Evolutionary conservation across 495 filamentous ascomycete genomes (phyloP).

Genomic region (Aspergillus saccharolyticus): DNA sequence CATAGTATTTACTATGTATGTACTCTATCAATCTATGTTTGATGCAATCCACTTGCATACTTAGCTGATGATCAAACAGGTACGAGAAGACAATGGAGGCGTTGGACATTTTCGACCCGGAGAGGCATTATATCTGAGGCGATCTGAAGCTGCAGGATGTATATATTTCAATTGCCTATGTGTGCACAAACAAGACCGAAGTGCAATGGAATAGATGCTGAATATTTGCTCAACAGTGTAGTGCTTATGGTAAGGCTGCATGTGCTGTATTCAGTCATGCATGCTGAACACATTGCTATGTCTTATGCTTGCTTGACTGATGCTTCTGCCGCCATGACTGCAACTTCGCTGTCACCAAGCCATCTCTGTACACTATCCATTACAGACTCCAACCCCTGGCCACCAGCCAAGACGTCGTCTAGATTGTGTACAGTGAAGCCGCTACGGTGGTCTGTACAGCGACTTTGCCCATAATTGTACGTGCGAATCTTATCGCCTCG

Average conservation of each 20-base stretch:
- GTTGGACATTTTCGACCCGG: slow-evolving; percentile 75
- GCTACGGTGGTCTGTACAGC: slow-evolving; percentile 90
- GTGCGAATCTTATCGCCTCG: slow-evolving; percentile 91
- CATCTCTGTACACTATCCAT: slow-evolving; percentile 79
- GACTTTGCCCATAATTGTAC: slow-evolving; percentile 90
- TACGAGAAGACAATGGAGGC: slow-evolving; percentile 97
- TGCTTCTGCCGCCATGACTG: slow-evolving; percentile 54
- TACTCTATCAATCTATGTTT: slow-evolving; percentile 4
- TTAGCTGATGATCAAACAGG: slow-evolving; percentile 34
- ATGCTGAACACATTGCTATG: background rate
- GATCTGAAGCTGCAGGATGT: background rate
- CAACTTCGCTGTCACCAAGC: slow-evolving; percentile 72
- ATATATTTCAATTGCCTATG: slow-evolving; percentile 15
- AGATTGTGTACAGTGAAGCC: slow-evolving; percentile 79
- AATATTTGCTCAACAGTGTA: background rate
- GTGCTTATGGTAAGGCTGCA: background rate
- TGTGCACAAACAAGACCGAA: background rate
- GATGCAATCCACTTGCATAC: slow-evolving; percentile 3
- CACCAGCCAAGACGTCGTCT: slow-evolving; percentile 71
- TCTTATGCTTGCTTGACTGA: slow-evolving; percentile 26
- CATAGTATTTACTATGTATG: slow-evolving; percentile 93
- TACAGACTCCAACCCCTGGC: slow-evolving; percentile 63
- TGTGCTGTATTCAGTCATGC: background rate
- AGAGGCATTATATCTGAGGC: slow-evolving; percentile 73
- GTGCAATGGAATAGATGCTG: background rate